Percentiles rank a stretch among this genome's conserved stretches.
Conservation (phyloP, 169 alveolate genomes). For the Plasmodium inui region DNA sequence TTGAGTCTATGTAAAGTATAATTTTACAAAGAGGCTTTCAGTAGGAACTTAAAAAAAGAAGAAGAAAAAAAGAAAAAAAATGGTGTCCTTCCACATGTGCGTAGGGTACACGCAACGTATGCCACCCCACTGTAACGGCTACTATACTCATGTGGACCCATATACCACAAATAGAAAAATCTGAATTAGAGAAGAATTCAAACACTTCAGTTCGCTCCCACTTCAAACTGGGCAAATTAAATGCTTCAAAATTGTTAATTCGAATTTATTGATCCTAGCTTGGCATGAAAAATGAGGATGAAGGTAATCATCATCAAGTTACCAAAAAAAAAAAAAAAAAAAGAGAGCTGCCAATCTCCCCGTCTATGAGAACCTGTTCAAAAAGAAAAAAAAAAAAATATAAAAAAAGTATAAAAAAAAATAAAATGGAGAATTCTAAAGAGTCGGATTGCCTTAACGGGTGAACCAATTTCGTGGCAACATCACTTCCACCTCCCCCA, state of each 20-base stretch:
- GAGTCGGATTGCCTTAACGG: background rate
- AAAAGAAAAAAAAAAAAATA: background rate
- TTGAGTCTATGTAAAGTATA: background rate
- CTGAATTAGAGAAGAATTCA: background rate
- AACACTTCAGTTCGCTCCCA: background rate
- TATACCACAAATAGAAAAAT: background rate
- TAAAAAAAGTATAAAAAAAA: background rate
- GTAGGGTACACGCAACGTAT: background rate
- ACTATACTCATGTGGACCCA: background rate
- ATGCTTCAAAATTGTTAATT: background rate
- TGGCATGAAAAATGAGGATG: background rate
- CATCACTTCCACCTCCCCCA: background rate
- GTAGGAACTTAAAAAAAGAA: background rate
- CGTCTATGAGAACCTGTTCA: constrained; percentile 37
- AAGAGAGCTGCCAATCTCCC: background rate
- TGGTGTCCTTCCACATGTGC: background rate
- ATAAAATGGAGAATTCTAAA: background rate
- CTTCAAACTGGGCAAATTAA: background rate
- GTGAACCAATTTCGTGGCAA: background rate
- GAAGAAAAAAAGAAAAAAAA: background rate
- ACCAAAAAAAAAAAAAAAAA: background rate
- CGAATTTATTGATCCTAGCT: background rate
- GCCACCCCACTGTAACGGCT: background rate
- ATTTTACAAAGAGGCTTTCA: background rate
- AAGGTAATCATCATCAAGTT: background rate